Evolutionary conservation across 441 rosid species (phyloP).

Genomic region (Syzygium syzygioides): DNA sequence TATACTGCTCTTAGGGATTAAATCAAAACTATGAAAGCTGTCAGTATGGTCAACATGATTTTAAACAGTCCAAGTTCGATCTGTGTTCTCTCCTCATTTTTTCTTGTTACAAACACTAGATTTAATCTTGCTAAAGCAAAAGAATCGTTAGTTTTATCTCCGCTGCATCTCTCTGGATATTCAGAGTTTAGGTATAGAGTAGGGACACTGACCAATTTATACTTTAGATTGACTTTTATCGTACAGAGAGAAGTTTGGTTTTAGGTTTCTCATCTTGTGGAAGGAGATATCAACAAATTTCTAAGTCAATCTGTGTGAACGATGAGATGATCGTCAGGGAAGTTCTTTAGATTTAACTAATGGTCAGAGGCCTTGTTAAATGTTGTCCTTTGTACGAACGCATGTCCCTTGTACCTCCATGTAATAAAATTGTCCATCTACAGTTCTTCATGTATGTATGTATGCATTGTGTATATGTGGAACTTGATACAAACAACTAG

Average conservation of each 20-base stretch:
- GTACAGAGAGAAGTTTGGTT: neutral
- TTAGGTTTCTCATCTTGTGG: neutral
- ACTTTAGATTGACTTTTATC: neutral
- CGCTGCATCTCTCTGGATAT: neutral
- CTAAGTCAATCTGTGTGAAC: neutral
- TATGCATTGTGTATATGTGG: neutral
- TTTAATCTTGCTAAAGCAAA: neutral
- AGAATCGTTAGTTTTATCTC: neutral
- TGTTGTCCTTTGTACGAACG: neutral
- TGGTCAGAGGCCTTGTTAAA: neutral
- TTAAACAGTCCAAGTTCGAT: neutral
- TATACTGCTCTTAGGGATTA: slow-evolving; percentile 4
- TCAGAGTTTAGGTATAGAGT: neutral
- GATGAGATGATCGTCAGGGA: neutral
- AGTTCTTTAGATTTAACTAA: neutral
- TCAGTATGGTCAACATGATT: neutral
- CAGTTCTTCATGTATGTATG: neutral
- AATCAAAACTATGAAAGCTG: neutral
- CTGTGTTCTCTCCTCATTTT: neutral
- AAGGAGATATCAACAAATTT: neutral
- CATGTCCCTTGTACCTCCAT: neutral
- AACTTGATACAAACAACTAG: neutral
- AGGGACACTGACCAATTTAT: neutral
- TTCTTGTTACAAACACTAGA: neutral
- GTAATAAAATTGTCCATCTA: neutral